Evolutionary conservation across 73 alveolate genomes (phyloP).

Genomic region (Paramecium caudatum): DNA sequence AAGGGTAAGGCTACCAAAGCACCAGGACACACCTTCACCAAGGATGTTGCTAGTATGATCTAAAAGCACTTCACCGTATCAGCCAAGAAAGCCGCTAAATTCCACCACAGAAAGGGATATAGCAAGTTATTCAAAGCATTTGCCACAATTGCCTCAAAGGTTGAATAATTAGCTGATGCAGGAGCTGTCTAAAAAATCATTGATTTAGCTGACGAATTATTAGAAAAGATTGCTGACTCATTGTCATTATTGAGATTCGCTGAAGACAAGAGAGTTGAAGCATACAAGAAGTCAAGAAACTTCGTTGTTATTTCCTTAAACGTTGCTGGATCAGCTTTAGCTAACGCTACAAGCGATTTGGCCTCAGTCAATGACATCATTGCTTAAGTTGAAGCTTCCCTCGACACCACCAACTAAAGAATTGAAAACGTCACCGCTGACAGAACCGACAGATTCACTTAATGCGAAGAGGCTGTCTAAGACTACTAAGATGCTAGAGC

Average conservation of each 20-base stretch:
- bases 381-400: conserved; percentile 69
- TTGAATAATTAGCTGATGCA: conserved; percentile 69
- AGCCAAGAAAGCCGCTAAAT: conserved; percentile 64
- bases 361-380: conserved; percentile 49
- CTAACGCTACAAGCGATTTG: conserved; percentile 62
- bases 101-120: conserved; percentile 72
- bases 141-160: conserved; percentile 71
- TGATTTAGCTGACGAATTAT: conserved; percentile 59
- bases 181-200: conserved; percentile 68
- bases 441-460: conserved; percentile 68
- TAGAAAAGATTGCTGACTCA: conserved; percentile 63
- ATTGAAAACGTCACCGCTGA: conserved; percentile 70
- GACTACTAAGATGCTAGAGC: conserved; percentile 71
- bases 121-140: conserved; percentile 66
- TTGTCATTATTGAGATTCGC: conserved; percentile 57
- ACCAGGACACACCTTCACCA: conserved; percentile 52
- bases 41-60: conserved; percentile 62
- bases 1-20: conserved; percentile 44
- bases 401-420: conserved; percentile 70
- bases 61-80: conserved; percentile 66
- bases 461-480: conserved; percentile 70
- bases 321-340: conserved; percentile 61
- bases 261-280: conserved; percentile 73
- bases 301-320: conserved; percentile 39
- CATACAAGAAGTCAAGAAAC: conserved; percentile 64